A percentile compares a stretch with the other conserved stretches of the same genome.
Conservation (phyloP, 768 basidiomycete genomes). For the Boletales sp. region DNA sequence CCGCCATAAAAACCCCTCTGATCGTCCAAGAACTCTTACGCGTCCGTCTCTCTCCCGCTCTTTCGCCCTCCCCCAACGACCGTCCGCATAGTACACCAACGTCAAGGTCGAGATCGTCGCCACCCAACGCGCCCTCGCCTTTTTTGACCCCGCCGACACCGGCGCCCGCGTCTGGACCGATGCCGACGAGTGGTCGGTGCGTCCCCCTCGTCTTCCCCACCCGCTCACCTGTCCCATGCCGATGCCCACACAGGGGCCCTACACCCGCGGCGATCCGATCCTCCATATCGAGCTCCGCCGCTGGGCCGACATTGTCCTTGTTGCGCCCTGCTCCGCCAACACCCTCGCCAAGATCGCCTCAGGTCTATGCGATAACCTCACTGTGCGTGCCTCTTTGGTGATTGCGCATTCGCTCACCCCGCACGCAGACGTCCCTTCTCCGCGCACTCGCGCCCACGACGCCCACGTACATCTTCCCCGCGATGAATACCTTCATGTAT, state of each 20-base stretch:
- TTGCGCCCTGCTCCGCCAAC: constrained; percentile 97
- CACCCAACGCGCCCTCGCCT: constrained; percentile 72
- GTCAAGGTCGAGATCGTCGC: constrained; percentile 83
- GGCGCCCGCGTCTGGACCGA: constrained; percentile 82
- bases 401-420: too few relatives aligned
- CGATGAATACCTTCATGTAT: constrained; percentile 99
- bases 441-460: constrained; percentile 81
- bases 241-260: constrained; percentile 49
- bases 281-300: constrained; percentile 91
- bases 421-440: constrained; percentile 66
- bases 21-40: constrained; percentile 74
- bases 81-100: constrained; percentile 52
- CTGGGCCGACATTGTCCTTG: constrained; percentile 94
- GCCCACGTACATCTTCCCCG: constrained; percentile 89
- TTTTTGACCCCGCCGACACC: constrained; percentile 61
- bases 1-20: constrained; percentile 88
- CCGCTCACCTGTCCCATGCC: background rate
- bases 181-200: constrained; percentile 88
- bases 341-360: constrained; percentile 90
- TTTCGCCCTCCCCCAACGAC: background rate
- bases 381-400: constrained; percentile 35
- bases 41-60: constrained; percentile 41
- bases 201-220: constrained; percentile 20
- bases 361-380: constrained; percentile 88
- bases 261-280: constrained; percentile 84